Evolutionary conservation across 2,329 filamentous ascomycete species (phyloP).

Genomic region (Botrytis hyacinthi): DNA sequence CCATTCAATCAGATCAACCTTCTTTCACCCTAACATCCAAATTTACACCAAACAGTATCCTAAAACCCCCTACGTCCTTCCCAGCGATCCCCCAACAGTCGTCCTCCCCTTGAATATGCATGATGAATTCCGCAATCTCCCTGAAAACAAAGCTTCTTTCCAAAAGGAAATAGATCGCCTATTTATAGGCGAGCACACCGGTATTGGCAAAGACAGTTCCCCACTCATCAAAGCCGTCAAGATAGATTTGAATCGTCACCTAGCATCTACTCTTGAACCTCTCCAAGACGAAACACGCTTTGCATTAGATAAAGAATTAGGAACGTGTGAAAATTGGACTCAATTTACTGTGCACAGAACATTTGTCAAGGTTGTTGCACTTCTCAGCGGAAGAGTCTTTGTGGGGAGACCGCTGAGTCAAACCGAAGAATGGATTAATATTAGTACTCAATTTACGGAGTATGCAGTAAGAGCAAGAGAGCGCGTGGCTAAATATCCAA

Average conservation of each 20-base stretch:
- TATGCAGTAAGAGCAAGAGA: not conserved
- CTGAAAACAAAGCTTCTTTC: conserved; percentile 3
- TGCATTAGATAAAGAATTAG: conserved; percentile 30
- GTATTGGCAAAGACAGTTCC: not conserved
- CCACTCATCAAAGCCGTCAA: conserved; percentile 28
- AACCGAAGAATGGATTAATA: conserved; percentile 9
- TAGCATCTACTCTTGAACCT: conserved; percentile 26
- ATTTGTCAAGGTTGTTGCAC: not conserved
- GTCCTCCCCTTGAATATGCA: not conserved
- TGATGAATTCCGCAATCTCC: not conserved
- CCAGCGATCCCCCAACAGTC: not conserved
- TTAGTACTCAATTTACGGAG: not conserved
- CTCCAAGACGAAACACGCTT: conserved; percentile 34
- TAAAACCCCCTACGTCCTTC: not conserved
- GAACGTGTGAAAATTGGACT: conserved; percentile 31
- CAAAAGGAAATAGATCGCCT: not conserved
- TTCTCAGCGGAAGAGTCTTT: conserved; percentile 17
- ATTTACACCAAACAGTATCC: conserved; percentile 1
- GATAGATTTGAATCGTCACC: conserved; percentile 31
- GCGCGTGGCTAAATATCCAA: not conserved
- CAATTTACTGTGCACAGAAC: not conserved
- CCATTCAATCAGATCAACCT: no score
- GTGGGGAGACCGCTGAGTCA: conserved; percentile 5
- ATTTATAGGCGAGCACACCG: not conserved
- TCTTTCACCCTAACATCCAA: not conserved